Conservation (phyloP, 1,284 basidiomycete genomes). For the Amylostereum areolatum region DNA sequence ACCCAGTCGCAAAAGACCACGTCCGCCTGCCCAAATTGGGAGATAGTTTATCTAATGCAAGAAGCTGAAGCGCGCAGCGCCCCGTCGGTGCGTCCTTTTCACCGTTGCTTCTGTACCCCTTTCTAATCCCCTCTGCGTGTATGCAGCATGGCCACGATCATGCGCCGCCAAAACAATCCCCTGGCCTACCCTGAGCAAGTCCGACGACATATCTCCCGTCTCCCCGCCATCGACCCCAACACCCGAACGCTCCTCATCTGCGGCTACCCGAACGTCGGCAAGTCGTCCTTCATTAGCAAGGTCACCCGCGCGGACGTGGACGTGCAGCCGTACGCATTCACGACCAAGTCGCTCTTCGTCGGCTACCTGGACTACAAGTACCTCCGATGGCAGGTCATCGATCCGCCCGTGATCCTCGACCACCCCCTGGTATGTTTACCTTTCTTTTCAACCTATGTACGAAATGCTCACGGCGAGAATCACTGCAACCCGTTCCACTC, state of each 20-base stretch:
- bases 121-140: not conserved
- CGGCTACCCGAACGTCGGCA: constrained; percentile 96
- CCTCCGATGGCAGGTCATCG: constrained; percentile 96
- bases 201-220: constrained; percentile 93
- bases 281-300: constrained; percentile 98
- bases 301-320: constrained; percentile 96
- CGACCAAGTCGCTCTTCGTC: constrained; percentile 94
- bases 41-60: constrained; percentile 93
- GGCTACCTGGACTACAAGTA: constrained; percentile 98
- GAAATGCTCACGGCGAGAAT: not conserved
- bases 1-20: constrained; percentile 94
- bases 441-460: not conserved
- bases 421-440: constrained; percentile 72
- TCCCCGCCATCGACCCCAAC: constrained; percentile 92
- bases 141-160: constrained; percentile 89
- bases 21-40: constrained; percentile 93
- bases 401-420: constrained; percentile 89
- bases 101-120: too few relatives aligned
- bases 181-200: constrained; percentile 96
- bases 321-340: constrained; percentile 97
- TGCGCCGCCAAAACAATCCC: constrained; percentile 95
- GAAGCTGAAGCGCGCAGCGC: constrained; percentile 90
- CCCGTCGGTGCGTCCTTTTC: constrained; percentile 68
- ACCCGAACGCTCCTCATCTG: constrained; percentile 93
- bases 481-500: constrained; percentile 97